Conservation (phyloP, 495 filamentous ascomycete species). For the Penicillium paxilli region DNA sequence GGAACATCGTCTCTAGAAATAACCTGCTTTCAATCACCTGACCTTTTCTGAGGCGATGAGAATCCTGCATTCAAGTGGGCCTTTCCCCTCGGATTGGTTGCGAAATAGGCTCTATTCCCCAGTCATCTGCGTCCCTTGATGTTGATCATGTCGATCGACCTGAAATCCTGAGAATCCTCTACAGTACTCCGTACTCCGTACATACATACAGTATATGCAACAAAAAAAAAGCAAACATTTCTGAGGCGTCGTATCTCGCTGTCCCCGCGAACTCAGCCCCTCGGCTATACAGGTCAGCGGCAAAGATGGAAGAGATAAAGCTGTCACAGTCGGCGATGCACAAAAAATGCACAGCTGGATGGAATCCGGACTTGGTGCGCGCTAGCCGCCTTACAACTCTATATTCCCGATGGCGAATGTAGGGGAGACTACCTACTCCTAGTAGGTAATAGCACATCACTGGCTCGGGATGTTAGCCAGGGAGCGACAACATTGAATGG, state of each 20-base stretch:
- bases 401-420: too few species aligned
- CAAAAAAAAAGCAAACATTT: conserved; percentile 21
- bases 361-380: conserved; percentile 10
- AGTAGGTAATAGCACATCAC: too few species aligned
- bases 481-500: background rate
- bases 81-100: background rate
- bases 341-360: background rate
- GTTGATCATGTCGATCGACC: conserved; percentile 26
- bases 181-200: too few species aligned
- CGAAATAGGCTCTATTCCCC: conserved; percentile 16
- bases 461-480: too few species aligned
- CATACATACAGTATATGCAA: background rate
- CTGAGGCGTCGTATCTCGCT: background rate
- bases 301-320: background rate
- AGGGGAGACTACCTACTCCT: too few species aligned
- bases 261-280: background rate
- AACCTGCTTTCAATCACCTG: background rate
- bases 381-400: conserved; percentile 14
- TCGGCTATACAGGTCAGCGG: background rate
- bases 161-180: conserved; percentile 1
- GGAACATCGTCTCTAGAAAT: background rate
- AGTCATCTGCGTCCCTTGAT: conserved; percentile 12
- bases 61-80: background rate
- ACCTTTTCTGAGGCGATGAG: background rate
- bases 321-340: background rate